Evolutionary conservation across 2,329 filamentous ascomycete genomes (phyloP), one percentile per base, ranked within the genome.

Genomic region (Apiospora marii): DNA sequence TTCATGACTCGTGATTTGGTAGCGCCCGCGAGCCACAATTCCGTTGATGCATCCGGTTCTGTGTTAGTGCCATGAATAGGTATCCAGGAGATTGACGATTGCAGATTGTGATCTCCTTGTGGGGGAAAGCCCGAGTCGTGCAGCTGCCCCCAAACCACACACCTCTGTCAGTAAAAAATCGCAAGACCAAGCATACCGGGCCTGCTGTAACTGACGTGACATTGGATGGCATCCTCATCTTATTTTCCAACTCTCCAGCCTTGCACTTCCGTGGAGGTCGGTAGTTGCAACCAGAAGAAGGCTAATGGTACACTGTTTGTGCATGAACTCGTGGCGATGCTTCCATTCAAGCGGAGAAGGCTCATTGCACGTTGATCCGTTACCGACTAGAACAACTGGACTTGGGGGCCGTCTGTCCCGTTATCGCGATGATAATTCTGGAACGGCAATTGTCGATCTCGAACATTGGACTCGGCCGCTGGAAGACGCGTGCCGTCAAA

Each of bases 271-370:
- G 34, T n/a, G 58, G 58, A 41, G 22, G 58, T 41, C 30, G 58
- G 58, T 7, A 41, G 30, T 64, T 41, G 34, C 58, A 41, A 41
- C 58, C 22, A 6, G 5, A 41, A 10, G 34, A 41, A 34, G 30
- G 16, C 30, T 41, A 41, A 34, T 22, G 34, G n/a, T 41, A 64
- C 10, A 6, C 34, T 64, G 30, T n/a, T 41, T 24, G 58, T 41
- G 58, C 58, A 64, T 64, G 58, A 64, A 64, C 58, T 41, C 22
- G 58, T 41, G 58, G 58, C 58, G 19, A 64, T 64, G 58, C 58
- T 41, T 22, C 58, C n/a, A 41, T 41, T 13, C 34, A 19, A 1
- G 13, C 34, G 30, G 58, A 34, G 30, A 7, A 64, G 58, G 19
- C 22, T 14, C 37, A n/a, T 41, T 10, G 34, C 58, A 24, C 30